Conservation (phyloP, 345 rosid species). For the Salix udensis region DNA sequence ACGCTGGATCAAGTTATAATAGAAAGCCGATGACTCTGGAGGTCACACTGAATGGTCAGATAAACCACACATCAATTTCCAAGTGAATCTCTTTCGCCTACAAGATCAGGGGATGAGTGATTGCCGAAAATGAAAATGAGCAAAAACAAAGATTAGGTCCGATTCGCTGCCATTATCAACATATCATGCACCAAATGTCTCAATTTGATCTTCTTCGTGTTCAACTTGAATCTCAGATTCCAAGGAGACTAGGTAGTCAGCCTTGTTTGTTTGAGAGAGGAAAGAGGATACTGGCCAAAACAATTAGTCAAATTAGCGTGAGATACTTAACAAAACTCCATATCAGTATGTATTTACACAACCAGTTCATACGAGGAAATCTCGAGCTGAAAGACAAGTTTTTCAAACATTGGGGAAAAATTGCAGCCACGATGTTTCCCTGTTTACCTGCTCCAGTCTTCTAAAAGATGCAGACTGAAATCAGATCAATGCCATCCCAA, state of each 20-base stretch:
- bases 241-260: background rate
- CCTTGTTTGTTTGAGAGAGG: background rate
- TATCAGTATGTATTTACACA: conserved; percentile 20
- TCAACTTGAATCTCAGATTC: background rate
- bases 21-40: background rate
- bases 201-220: background rate
- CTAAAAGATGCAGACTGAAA: conserved; percentile 13
- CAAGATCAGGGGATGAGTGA: background rate
- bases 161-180: background rate
- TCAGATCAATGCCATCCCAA: conserved; percentile 1
- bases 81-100: background rate
- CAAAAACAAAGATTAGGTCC: background rate
- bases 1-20: background rate
- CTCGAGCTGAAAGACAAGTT: background rate
- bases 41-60: background rate
- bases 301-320: background rate
- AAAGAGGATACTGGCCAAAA: background rate
- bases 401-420: background rate
- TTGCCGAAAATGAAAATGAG: background rate
- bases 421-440: background rate
- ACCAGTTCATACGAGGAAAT: background rate
- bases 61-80: background rate
- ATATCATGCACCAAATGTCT: background rate
- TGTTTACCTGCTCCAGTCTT: conserved; percentile 1
- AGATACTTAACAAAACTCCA: background rate